These are phyloP conservation scores for Chlamydomonas sp. DNA, from an alignment of 139 green algal species.

Conservation along the genomic window DNA sequence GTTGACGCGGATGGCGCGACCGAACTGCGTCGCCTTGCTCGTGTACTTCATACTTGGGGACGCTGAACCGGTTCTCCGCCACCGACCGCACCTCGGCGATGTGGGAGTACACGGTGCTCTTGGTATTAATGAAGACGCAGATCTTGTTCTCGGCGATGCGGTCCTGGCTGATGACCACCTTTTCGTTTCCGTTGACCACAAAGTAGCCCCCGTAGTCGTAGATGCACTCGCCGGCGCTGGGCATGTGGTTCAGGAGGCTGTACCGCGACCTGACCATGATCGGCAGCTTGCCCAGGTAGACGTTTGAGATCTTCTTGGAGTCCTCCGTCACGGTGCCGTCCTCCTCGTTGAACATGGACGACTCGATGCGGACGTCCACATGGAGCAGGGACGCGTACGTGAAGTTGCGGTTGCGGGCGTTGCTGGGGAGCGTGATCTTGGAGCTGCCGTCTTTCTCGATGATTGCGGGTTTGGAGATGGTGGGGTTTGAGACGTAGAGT, in stretches of 20 bases:
- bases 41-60: constrained; percentile 14
- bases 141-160: constrained; percentile 89
- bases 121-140: constrained; percentile 51
- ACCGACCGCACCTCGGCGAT: constrained; percentile 9
- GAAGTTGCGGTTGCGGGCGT: constrained; percentile 75
- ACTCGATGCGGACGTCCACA: constrained; percentile 59
- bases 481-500: not conserved
- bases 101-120: constrained; percentile 6
- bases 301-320: constrained; percentile 18
- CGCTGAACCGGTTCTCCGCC: not conserved
- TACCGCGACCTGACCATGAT: constrained; percentile 76
- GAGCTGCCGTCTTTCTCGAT: constrained; percentile 73
- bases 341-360: too few relatives aligned
- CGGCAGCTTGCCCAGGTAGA: constrained; percentile 46
- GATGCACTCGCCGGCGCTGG: constrained; percentile 62
- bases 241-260: constrained; percentile 59
- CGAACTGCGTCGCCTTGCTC: constrained; percentile 3
- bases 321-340: too few relatives aligned
- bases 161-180: constrained; percentile 91
- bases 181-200: constrained; percentile 76
- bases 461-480: constrained; percentile 69
- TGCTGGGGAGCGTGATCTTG: constrained; percentile 69
- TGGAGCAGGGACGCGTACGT: constrained; percentile 79
- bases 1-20: constrained; percentile 54
- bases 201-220: constrained; percentile 89